A percentile compares a stretch with the other conserved stretches of the same genome.
These are phyloP conservation scores for Bruguiera sexangula DNA, from an alignment of 345 rosid genomes.

Conservation along the genomic window DNA sequence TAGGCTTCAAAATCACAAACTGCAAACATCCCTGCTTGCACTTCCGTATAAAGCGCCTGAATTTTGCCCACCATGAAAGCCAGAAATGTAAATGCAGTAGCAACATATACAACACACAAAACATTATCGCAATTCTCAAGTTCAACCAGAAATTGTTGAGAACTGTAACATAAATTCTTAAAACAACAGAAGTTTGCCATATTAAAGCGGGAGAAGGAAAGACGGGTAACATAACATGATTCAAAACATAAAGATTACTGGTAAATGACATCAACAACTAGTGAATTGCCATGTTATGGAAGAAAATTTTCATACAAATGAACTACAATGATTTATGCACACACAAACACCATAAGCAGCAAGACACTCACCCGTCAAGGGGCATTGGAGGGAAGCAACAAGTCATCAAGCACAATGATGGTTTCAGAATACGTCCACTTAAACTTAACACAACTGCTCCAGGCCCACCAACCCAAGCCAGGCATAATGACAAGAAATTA, in stretches of 20 bases:
- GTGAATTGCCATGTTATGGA: not conserved
- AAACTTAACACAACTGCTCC: constrained; percentile 3
- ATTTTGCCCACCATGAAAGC: constrained; percentile 1
- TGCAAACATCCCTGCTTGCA: constrained; percentile 99
- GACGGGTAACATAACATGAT: not conserved
- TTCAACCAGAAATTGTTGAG: too few relatives aligned
- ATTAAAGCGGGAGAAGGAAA: not conserved
- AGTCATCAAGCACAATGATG: not conserved
- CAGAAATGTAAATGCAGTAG: not conserved
- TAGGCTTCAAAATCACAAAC: constrained; percentile 93
- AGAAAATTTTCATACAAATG: not conserved
- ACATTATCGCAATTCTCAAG: not conserved
- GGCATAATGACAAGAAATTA: constrained; percentile 2
- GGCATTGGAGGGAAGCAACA: not conserved
- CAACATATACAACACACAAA: not conserved
- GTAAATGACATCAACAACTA: not conserved
- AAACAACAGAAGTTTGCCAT: not conserved
- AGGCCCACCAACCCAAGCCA: constrained; percentile 5
- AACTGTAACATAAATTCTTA: not conserved
- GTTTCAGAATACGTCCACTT: not conserved
- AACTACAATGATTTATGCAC: not conserved
- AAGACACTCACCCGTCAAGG: not conserved
- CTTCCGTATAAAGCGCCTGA: constrained; percentile 89
- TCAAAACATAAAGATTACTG: not conserved
- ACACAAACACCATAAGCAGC: not conserved